phyloP scores from a whole-genome alignment of 768 basidiomycete genomes.

The Leccinum incarnatum region DNA sequence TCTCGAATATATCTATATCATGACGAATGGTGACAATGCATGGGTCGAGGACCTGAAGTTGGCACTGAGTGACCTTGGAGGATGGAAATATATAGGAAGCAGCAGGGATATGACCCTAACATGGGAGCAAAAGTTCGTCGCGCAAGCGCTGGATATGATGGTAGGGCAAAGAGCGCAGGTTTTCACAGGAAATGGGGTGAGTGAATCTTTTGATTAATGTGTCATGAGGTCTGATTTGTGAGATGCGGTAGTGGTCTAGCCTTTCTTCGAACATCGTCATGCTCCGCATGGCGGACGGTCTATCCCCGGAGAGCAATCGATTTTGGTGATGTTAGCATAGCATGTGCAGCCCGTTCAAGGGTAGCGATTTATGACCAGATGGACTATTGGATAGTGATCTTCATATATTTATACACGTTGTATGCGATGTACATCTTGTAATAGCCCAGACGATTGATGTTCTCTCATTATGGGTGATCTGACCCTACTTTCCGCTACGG shows the following conservation, averaged over 20 bases:
- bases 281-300: constrained; percentile 32
- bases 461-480: no score
- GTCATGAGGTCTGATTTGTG: neutral
- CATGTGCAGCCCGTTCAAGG: neutral
- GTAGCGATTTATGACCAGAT: neutral
- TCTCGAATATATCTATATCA: constrained; percentile 41
- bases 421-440: no score
- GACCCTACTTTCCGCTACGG: no score
- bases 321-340: constrained; percentile 30
- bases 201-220: constrained; percentile 11
- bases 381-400: neutral
- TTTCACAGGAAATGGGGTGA: constrained; percentile 52
- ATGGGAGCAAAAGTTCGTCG: constrained; percentile 42
- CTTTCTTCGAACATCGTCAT: constrained; percentile 40
- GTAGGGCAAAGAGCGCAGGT: constrained; percentile 44
- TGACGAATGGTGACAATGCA: constrained; percentile 42
- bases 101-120: constrained; percentile 40
- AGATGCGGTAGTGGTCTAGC: constrained; percentile 36
- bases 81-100: constrained; percentile 40
- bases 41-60: constrained; percentile 41
- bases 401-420: neutral
- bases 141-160: constrained; percentile 49
- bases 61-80: constrained; percentile 29
- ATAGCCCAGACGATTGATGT: no score
- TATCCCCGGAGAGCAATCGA: constrained; percentile 28